These are phyloP conservation scores for Metschnikowia amazonensis DNA, from an alignment of 805 yeast species.

Conservation along the genomic window DNA sequence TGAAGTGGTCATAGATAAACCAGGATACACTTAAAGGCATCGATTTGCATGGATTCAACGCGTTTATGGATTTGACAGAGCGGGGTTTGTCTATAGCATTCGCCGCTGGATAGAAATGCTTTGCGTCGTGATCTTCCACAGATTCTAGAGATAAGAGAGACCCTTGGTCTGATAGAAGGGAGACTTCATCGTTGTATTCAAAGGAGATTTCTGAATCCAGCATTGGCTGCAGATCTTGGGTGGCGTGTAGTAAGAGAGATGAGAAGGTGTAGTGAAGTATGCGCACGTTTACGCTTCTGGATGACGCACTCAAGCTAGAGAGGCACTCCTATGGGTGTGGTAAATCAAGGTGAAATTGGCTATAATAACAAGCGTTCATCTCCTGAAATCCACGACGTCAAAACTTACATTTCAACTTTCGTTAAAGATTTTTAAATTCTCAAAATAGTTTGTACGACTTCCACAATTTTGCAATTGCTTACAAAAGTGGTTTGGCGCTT, in stretches of 20 bases:
- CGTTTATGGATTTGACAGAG: slow-evolving; percentile 10
- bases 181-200: slow-evolving; percentile 22
- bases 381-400: too few relatives aligned
- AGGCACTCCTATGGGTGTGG: too few relatives aligned
- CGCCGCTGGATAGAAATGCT: not conserved
- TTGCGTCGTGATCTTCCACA: not conserved
- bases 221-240: slow-evolving; percentile 5
- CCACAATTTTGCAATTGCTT: too few relatives aligned
- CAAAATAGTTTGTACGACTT: too few relatives aligned
- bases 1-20: slow-evolving; percentile 25
- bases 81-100: slow-evolving; percentile 3
- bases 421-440: too few relatives aligned
- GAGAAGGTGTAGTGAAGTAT: not conserved
- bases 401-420: too few relatives aligned
- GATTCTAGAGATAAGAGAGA: not conserved
- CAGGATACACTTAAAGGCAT: slow-evolving; percentile 12
- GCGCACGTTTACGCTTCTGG: not conserved
- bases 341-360: too few relatives aligned
- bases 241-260: not conserved
- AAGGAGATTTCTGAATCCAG: slow-evolving; percentile 18
- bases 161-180: slow-evolving; percentile 3
- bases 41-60: slow-evolving; percentile 6
- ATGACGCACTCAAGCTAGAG: not conserved
- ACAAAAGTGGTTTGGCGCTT: too few relatives aligned
- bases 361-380: too few relatives aligned